Conservation (phyloP, 192 early-diverging fungal species). For the Oehlia diaphana region DNA sequence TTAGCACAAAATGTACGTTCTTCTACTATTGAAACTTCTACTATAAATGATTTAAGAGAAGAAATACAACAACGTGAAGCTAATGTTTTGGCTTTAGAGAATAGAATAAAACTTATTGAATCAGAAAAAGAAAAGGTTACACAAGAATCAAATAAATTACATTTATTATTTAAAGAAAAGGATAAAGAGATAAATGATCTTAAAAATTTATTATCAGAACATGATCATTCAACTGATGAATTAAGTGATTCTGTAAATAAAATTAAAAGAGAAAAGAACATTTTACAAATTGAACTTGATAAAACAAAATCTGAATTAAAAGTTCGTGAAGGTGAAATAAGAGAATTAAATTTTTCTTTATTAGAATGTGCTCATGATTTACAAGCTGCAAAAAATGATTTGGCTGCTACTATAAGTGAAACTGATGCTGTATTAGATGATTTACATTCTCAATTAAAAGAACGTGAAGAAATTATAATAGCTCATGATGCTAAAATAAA, state of each 20-base stretch:
- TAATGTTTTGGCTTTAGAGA: background rate
- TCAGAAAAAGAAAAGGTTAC: background rate
- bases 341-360: conserved; percentile 21
- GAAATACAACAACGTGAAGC: conserved; percentile 22
- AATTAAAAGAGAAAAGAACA: conserved; percentile 8
- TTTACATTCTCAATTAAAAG: conserved; percentile 8
- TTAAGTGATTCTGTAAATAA: conserved; percentile 9
- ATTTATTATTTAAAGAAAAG: background rate
- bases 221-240: background rate
- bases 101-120: background rate
- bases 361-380: conserved; percentile 21
- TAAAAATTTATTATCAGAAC: background rate
- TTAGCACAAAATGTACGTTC: background rate
- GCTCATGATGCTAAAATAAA: background rate
- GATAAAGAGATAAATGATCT: conserved; percentile 2
- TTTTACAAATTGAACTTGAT: conserved; percentile 18
- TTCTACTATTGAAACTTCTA: background rate
- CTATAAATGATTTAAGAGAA: conserved; percentile 3
- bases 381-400: conserved; percentile 15
- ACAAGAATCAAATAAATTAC: background rate
- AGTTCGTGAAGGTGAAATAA: conserved; percentile 19
- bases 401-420: conserved; percentile 1
- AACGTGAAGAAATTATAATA: conserved; percentile 9
- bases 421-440: background rate
- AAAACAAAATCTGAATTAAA: conserved; percentile 17